Evolutionary conservation across 2,329 filamentous ascomycete genomes (phyloP), one percentile per base, ranked within the genome.

Genomic region (Colletotrichum limetticola): DNA sequence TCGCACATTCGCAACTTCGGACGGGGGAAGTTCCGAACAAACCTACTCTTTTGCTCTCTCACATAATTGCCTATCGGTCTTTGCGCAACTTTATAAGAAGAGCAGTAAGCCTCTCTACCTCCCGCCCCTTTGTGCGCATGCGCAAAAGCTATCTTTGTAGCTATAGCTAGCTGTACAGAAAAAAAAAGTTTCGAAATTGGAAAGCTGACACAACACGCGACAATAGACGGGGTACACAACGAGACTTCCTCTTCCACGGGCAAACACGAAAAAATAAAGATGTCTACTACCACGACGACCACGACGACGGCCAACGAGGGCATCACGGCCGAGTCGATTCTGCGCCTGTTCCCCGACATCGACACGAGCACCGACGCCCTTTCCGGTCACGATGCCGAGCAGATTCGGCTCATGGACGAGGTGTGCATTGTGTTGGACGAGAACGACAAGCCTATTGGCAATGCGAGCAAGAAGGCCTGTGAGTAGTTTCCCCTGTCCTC

Each of bases 401-500:
- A 99, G 86, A 98, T 98, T 79, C 92, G 96, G 63, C 86, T 99
- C 79, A 99, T 99, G 97, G 96, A 99, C 80, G 97, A 98, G 86
- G 93, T 98, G 62, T 99, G 97, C 89, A 98, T 99, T 82, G 97
- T 99, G 22, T 87, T 97, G 59, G 96, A 98, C 83, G 92, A 97
- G 79, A 90, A 98, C 79, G 97, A 98, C 83, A 87, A 91, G 78
- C 95, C 96, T 35, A 98, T 99, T 82, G 97, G 97, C 75, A 98
- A 95, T 77, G 96, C 95, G 64, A 98, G 94, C 91, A 98, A 99
- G 90, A 99, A 99, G 87, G 91, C 95, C 68, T 99, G 97, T 97
- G 86, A 77, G 93, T 89, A 64, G 35, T 60, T 35, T 55, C 16
- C 16, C 14, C 22, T 46, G n/a, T 55, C 62, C 28, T 66, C 49